These are phyloP conservation scores for Gaertneriomyces sp. DNA, from an alignment of 192 early-diverging fungal species.

Conservation along the genomic window DNA sequence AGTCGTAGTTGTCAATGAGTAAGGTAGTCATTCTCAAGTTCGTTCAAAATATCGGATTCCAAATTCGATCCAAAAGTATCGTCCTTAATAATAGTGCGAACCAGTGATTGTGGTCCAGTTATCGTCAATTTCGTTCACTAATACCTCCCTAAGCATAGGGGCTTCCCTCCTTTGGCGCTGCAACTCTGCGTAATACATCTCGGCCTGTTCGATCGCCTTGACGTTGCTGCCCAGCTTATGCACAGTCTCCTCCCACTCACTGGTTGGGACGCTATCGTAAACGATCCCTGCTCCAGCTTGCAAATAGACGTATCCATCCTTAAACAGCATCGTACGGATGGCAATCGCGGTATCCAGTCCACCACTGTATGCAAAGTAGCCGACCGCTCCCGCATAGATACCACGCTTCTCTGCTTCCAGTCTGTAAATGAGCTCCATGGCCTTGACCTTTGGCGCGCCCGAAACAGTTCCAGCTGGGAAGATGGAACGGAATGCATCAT, in stretches of 20 bases:
- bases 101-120: neutral
- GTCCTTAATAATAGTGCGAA: constrained; percentile 1
- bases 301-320: constrained; percentile 90
- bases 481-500: constrained; percentile 94
- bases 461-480: constrained; percentile 98
- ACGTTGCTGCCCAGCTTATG: constrained; percentile 93
- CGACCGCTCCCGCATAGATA: constrained; percentile 69
- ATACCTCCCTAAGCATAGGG: neutral
- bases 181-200: constrained; percentile 43
- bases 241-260: constrained; percentile 95
- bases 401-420: constrained; percentile 92
- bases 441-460: constrained; percentile 97
- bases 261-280: constrained; percentile 84
- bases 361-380: constrained; percentile 91
- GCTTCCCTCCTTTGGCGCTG: constrained; percentile 18
- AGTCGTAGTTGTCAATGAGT: constrained; percentile 98
- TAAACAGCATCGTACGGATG: constrained; percentile 97
- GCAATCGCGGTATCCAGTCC: constrained; percentile 97
- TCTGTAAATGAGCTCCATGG: constrained; percentile 90
- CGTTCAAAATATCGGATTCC: neutral
- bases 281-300: constrained; percentile 98
- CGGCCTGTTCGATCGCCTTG: constrained; percentile 80
- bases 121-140: too few species aligned
- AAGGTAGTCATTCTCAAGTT: constrained; percentile 45
- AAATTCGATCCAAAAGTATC: neutral